Base-by-base conservation (phyloP, 306 rosid genomes). In the Crotalaria pallida region DNA sequence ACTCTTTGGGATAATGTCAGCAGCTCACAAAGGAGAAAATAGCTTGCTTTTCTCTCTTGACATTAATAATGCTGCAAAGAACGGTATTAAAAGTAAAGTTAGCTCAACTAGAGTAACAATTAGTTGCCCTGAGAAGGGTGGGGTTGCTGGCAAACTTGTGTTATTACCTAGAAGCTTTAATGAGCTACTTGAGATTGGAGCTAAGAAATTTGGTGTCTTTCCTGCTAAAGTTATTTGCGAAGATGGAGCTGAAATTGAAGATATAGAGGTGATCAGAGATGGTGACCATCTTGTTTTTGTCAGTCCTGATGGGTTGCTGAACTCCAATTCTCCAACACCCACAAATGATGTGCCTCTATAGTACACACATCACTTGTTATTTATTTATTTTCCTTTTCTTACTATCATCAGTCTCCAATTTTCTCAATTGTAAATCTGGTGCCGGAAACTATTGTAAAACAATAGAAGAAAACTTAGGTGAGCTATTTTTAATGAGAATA, bases 201-300 rank as follows among this genome's bases (percentile, higher is more conserved):
- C 80, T 1, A 83, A 86, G 81, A 94, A 86, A 80, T 87, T 84
- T 43, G 87, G 91, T 48, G 6, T 86, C 29, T 11, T 6, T 44
- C 72, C 63, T 4, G 19, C 45, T 16, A 91, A 83, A 74, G 79
- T 94, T 58, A 47, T 91, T 0, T 69, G 52, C 83, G 80, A 66
- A 80, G 88, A 77, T 65, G 97, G 97, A 57, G 92, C 85, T 67
- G 91, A 85, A 73, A 84, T 94, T 62, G 97, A 91, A 22, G 78
- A 79, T 22, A 52, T 87, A 65, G 92, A 91, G 12, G 97, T 94
- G 19, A 87, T 94, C 75, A 94, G 97, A 71, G 97, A 94, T 23
- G 92, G 89, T 41, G 99, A 94, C 67, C 86, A 86, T 79, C 88
- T 94, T 58, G 22, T 83, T 69, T 87, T 94, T 73, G 82, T 79